A percentile compares a stretch with the other conserved stretches of the same genome.
Evolutionary conservation across 345 rosid genomes (phyloP).

Genomic region (Populus tremula): DNA sequence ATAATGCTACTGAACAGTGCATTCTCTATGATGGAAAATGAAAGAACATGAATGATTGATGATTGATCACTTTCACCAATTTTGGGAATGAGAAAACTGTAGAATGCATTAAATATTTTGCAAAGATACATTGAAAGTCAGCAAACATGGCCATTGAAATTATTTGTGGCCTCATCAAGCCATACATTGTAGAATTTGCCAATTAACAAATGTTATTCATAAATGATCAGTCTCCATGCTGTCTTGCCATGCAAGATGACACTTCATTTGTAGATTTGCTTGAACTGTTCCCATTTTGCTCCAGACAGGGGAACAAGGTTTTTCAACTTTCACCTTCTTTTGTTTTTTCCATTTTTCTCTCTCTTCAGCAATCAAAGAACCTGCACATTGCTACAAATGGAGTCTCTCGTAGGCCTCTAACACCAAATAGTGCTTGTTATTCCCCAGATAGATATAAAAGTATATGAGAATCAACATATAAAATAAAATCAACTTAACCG

Average conservation of each 20-base stretch:
- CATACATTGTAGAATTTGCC: neutral
- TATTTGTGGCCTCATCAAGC: neutral
- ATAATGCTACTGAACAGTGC: neutral
- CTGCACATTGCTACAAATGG: neutral
- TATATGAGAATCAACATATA: no score
- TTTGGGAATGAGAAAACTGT: neutral
- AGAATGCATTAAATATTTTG: neutral
- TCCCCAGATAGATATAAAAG: no score
- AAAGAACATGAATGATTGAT: neutral
- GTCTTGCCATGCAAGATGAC: no score
- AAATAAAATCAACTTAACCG: no score
- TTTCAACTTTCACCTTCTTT: no score
- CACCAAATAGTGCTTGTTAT: no score
- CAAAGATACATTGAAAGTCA: neutral
- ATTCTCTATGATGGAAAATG: neutral
- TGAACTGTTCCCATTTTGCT: neutral
- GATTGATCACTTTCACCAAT: neutral
- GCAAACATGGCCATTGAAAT: no score
- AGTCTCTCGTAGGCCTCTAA: neutral
- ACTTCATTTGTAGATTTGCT: neutral
- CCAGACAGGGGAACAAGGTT: neutral
- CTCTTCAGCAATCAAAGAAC: no score
- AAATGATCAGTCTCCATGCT: neutral
- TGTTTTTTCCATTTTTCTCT: no score
- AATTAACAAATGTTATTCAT: neutral